A percentile compares a stretch with the other conserved stretches of the same genome.
phyloP scores from a whole-genome alignment of 2,329 filamentous ascomycete genomes.

The Aspergillus luchuensis region DNA sequence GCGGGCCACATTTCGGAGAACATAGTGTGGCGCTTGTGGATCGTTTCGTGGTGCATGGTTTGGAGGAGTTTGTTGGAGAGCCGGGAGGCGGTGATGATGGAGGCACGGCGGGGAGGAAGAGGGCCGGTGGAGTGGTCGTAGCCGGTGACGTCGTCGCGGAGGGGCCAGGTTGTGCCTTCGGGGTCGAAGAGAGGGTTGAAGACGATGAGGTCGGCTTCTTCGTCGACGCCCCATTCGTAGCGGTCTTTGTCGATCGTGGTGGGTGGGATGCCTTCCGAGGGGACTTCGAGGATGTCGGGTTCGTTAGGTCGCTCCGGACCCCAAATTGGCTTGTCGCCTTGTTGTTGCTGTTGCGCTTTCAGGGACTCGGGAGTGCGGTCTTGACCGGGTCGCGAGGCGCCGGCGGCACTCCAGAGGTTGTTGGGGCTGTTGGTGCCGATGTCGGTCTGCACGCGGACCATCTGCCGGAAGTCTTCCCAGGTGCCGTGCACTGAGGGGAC shows the following conservation, averaged over 20 bases:
- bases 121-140: constrained; percentile 66
- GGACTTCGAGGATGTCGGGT: constrained; percentile 70
- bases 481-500: constrained; percentile 72
- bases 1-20: constrained; percentile 97
- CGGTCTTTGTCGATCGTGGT: constrained; percentile 74
- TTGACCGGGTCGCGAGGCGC: constrained; percentile 41
- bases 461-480: constrained; percentile 79
- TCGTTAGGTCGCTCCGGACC: constrained; percentile 72
- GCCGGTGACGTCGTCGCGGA: constrained; percentile 80
- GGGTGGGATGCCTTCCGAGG: constrained; percentile 73
- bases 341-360: constrained; percentile 38
- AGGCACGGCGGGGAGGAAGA: constrained; percentile 71
- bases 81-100: constrained; percentile 85
- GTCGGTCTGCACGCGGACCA: constrained; percentile 74
- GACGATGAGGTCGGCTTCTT: constrained; percentile 89
- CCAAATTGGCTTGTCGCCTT: constrained; percentile 71
- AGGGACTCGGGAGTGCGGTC: constrained; percentile 25
- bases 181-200: constrained; percentile 93
- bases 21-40: constrained; percentile 81
- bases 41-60: constrained; percentile 89
- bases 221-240: constrained; percentile 83
- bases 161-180: constrained; percentile 79
- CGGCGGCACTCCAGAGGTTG: constrained; percentile 64
- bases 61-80: constrained; percentile 77
- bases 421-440: constrained; percentile 66